Evolutionary conservation across 2,329 filamentous ascomycete species (phyloP), one percentile per base, ranked within the genome.

Genomic region (Fusarium kyushuense): DNA sequence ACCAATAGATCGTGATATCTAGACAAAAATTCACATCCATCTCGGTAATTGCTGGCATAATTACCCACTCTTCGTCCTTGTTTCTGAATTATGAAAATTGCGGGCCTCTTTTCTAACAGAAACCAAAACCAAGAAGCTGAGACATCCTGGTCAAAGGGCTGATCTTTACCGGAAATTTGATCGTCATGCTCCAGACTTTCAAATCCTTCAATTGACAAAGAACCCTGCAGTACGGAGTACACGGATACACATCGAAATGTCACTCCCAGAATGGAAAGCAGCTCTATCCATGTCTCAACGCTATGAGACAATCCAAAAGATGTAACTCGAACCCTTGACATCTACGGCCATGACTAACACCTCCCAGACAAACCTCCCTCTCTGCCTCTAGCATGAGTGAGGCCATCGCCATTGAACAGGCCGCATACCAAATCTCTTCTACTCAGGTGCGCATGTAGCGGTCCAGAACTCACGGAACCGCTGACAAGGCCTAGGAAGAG

Each of bases 391-490:
- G 73, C 45, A 76, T 77, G 69, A 71, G 59, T 63, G 70, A 83
- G 38, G 92, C 92, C 21, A 90, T 90, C 73, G 77, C 84, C 46
- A 80, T 89, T 40, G 94, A 97, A 78, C 86, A 86, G 45, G 83
- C 85, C 13, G 87, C 89, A 14, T 92, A 88, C 70, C 83, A 86
- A 42, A 79, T 80, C 41, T 87, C 89, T 13, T 72, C 79, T 25
- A 88, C 87, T 35, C 79, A 84, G 74, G 91, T 92, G 83, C 75
- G 82, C 73, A 36, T 55, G 32, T 52, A 69, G 67, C 53, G 57
- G 58, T 48, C 63, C 56, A 55, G 58, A 61, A 45, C 67, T 64
- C 27, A 51, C 25, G 56, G 60, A 59, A 57, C 58, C 59, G 54
- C 69, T 73, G 48, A 75, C 80, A 61, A 47, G 55, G 49, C 46